Conservation (phyloP, 2,329 filamentous ascomycete species). For the Botryotinia narcissicola region DNA sequence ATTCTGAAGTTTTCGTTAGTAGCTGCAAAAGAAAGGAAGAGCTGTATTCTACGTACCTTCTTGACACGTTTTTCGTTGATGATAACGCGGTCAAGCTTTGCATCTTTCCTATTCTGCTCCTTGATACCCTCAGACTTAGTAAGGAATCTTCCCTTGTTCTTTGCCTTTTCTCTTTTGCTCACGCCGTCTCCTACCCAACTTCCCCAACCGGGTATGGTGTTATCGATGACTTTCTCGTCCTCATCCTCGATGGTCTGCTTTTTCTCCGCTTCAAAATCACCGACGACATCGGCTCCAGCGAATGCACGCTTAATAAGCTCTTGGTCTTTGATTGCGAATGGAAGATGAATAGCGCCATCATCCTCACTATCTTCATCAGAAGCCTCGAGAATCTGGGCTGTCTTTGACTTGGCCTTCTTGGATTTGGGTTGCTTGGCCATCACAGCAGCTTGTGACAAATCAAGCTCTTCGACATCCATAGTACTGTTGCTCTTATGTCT, state of each 20-base stretch:
- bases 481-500: conserved; percentile 37
- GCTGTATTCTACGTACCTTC: conserved; percentile 59
- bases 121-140: conserved; percentile 71
- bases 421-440: conserved; percentile 35
- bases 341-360: conserved; percentile 52
- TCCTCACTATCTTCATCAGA: conserved; percentile 41
- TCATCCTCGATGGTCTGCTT: conserved; percentile 67
- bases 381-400: conserved; percentile 28
- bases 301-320: conserved; percentile 80
- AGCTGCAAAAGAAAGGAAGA: background rate
- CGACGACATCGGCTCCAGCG: conserved; percentile 79
- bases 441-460: conserved; percentile 37
- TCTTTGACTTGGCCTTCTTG: conserved; percentile 32
- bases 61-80: conserved; percentile 88
- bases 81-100: conserved; percentile 79
- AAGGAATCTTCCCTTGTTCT: conserved; percentile 60
- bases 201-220: conserved; percentile 92
- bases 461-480: conserved; percentile 37
- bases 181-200: conserved; percentile 85
- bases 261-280: conserved; percentile 81
- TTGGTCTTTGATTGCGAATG: conserved; percentile 57
- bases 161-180: conserved; percentile 64
- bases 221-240: conserved; percentile 77
- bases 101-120: conserved; percentile 74
- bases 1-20: conserved; percentile 53